Conservation (phyloP, 2,329 filamentous ascomycete species). For the Pestalotiopsis sp. region DNA sequence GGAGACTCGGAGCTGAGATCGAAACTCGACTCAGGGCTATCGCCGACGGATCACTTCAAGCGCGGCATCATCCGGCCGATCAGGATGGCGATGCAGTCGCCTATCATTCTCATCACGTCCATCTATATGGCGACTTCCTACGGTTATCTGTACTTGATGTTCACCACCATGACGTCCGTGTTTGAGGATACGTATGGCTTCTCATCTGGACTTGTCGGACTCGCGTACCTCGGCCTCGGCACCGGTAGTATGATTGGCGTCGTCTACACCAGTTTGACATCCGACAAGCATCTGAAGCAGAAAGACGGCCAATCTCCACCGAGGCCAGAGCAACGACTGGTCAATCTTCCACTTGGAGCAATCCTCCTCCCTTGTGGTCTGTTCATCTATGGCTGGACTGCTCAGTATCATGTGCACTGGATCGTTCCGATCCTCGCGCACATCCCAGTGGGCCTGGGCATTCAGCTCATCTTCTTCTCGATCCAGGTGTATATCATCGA, state of each 20-base stretch:
- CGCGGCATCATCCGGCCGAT: conserved; percentile 51
- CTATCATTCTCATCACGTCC: conserved; percentile 33
- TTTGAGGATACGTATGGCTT: conserved; percentile 38
- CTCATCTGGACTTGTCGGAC: conserved; percentile 32
- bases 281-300: conserved; percentile 46
- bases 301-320: conserved; percentile 45
- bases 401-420: conserved; percentile 37
- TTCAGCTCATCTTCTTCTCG: conserved; percentile 32
- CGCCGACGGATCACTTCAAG: conserved; percentile 30
- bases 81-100: conserved; percentile 43
- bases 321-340: neutral
- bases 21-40: conserved; percentile 29
- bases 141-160: conserved; percentile 39
- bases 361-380: conserved; percentile 51
- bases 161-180: conserved; percentile 40
- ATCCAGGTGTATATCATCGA: conserved; percentile 42
- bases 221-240: conserved; percentile 40
- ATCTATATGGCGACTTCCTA: conserved; percentile 28
- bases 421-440: conserved; percentile 35
- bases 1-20: conserved; percentile 31
- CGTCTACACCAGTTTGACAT: conserved; percentile 65
- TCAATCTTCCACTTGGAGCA: neutral
- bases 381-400: conserved; percentile 45
- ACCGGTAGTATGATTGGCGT: conserved; percentile 35
- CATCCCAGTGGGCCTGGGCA: conserved; percentile 30